Evolutionary conservation across 169 alveolate species (phyloP).

Genomic region (Plasmodium reichenowi): DNA sequence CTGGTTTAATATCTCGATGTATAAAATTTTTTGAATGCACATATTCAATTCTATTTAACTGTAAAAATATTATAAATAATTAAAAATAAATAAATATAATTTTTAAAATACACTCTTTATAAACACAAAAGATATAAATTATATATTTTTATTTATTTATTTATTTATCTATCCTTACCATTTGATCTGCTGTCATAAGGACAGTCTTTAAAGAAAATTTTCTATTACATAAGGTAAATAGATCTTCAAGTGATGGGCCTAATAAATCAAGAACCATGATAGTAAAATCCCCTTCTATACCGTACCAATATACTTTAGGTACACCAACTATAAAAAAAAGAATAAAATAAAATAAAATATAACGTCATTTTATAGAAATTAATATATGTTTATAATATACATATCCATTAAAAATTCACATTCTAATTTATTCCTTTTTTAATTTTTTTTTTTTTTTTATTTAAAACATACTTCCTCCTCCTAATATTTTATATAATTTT

Average conservation of each 20-base stretch:
- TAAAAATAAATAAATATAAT: background rate
- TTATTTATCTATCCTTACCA: constrained; percentile 80
- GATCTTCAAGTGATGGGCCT: constrained; percentile 98
- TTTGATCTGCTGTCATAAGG: constrained; percentile 96
- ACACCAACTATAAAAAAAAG: constrained; percentile 88
- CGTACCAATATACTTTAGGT: constrained; percentile 98
- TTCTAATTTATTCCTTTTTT: background rate
- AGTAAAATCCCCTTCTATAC: constrained; percentile 98
- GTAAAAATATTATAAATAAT: constrained; percentile 11
- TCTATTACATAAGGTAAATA: constrained; percentile 95
- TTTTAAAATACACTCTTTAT: no score
- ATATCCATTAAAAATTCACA: no score
- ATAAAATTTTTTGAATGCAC: constrained; percentile 96
- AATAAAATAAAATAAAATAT: background rate
- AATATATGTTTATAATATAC: background rate
- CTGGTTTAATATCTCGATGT: constrained; percentile 99
- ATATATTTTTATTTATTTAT: no score
- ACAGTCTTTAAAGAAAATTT: constrained; percentile 96
- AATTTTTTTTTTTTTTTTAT: constrained; percentile 8
- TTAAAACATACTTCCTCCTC: constrained; percentile 93
- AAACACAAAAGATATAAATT: background rate
- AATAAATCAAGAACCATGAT: constrained; percentile 97
- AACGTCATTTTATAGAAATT: background rate
- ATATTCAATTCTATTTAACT: constrained; percentile 94
- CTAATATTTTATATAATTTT: constrained; percentile 94